These are phyloP conservation scores for Wallacemonas sp. DNA, from an alignment of 208 protist species.

Conservation along the genomic window DNA sequence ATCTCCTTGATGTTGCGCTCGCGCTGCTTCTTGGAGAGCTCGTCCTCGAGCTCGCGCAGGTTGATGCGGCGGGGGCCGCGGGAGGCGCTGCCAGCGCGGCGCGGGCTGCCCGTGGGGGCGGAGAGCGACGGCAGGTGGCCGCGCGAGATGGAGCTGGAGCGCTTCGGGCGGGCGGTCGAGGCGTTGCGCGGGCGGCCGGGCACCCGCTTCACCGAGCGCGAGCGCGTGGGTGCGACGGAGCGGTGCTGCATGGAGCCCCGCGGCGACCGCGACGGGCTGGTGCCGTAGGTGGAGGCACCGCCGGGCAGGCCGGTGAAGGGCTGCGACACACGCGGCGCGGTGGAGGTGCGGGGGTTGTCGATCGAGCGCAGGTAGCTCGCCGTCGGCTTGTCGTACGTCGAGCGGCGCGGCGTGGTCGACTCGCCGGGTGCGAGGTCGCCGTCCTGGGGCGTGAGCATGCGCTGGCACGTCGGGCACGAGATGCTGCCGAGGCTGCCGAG, in stretches of 20 bases:
- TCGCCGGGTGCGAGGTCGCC: not conserved
- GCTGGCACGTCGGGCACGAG: constrained; percentile 25
- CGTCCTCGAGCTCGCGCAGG: constrained; percentile 43
- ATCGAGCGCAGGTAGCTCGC: constrained; percentile 8
- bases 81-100: constrained; percentile 24
- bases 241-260: constrained; percentile 13
- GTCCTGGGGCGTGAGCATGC: constrained; percentile 14
- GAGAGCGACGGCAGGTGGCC: constrained; percentile 5
- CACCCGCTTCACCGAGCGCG: not conserved
- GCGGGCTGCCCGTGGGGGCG: constrained; percentile 8
- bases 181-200: constrained; percentile 7
- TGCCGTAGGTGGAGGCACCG: not conserved
- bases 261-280: not conserved
- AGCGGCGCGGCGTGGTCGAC: not conserved
- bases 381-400: constrained; percentile 5
- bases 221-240: constrained; percentile 6
- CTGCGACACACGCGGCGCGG: not conserved
- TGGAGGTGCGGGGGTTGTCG: not conserved
- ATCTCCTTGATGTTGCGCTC: constrained; percentile 34
- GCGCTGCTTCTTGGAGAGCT: constrained; percentile 39
- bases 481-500: constrained; percentile 17
- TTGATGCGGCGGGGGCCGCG: constrained; percentile 46
- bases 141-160: not conserved
- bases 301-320: not conserved
- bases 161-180: constrained; percentile 4